These are phyloP conservation scores for Cutaneotrichosporon cyanovorans DNA, from an alignment of 1,284 basidiomycete species.

Conservation along the genomic window DNA sequence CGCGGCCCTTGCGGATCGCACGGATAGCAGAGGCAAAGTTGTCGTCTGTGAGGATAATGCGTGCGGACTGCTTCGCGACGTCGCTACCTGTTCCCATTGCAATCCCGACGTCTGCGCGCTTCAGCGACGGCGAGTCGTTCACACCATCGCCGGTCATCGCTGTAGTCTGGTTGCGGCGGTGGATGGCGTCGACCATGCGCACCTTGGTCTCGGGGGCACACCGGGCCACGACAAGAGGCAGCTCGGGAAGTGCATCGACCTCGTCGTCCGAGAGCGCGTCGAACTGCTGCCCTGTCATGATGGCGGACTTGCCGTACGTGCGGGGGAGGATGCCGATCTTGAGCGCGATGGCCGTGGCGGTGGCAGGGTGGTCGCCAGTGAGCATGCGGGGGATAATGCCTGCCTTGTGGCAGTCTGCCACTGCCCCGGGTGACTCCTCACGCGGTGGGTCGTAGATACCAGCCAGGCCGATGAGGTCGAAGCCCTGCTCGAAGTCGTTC, in stretches of 20 bases:
- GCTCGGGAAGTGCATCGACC: conserved; percentile 52
- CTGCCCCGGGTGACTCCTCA: conserved; percentile 57
- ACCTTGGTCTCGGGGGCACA: conserved; percentile 53
- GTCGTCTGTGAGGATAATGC: conserved; percentile 62
- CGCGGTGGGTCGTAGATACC: conserved; percentile 67
- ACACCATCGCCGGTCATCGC: conserved; percentile 52
- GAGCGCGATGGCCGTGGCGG: conserved; percentile 49
- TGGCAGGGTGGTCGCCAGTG: conserved; percentile 50
- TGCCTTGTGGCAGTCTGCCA: conserved; percentile 56
- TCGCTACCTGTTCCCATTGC: conserved; percentile 66
- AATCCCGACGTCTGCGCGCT: conserved; percentile 57
- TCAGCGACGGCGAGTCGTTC: conserved; percentile 55
- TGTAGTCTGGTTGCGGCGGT: conserved; percentile 47
- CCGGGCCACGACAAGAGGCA: conserved; percentile 56
- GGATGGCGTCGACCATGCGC: conserved; percentile 55
- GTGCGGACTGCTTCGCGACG: conserved; percentile 56
- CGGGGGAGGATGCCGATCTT: conserved; percentile 51
- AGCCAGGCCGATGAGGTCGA: conserved; percentile 57
- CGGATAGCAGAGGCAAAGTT: conserved; percentile 64
- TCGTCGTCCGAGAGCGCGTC: conserved; percentile 57
- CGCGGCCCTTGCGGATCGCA: conserved; percentile 59
- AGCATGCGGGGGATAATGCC: conserved; percentile 63
- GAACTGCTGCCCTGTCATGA: conserved; percentile 57
- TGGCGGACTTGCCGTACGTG: conserved; percentile 40
- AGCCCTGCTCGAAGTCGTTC: conserved; percentile 54